Base-by-base conservation (phyloP, 1,284 basidiomycete genomes). In the Malassezia caprae region DNA sequence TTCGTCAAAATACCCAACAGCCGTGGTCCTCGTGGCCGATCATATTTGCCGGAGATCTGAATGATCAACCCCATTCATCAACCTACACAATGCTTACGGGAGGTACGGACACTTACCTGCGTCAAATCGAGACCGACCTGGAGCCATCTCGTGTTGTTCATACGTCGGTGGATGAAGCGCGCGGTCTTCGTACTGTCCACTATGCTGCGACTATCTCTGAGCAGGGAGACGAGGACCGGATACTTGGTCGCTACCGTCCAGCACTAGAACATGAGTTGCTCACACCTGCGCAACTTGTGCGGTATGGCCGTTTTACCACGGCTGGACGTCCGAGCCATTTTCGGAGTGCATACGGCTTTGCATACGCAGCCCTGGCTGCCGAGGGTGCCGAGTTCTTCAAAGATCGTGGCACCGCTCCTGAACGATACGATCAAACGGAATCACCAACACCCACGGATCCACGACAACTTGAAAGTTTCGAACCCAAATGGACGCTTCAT, bases 11-110 rank as follows among this genome's bases (percentile, higher is more conserved):
- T 27, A 67, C 79, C 7, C 78, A 78, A 3, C 76, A 80, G 40
- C 68, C 69, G 1, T 78, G 78, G 55, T 67, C 73, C 4, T 57
- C 78, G 41, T 91, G 87, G 86, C 85, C 89, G 0, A 83, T 84
- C 56, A 78, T 94, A 53, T 77, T 96, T 32, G 83, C 86, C 0
- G 91, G 91, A 61, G 93, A 96, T 75, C 90, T 96, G 77, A 96
- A 96, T 76, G 90, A 90, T 51, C 78, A 84, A 32, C 93, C 93
- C 0, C 81, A 82, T 60, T 91, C 94, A 70, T 80, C 86, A 2
- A 83, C 83, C 0, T 96, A 98, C 72, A 82, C 85, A 21, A 79
- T 96, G n/a, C 75, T 93, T 31, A 74, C 73, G 1, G 72, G 70
- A 10, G 80, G 83, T 1, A 81, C 82, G 12, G 17, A 55, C 27